Percentiles rank a stretch among this genome's conserved stretches.
Evolutionary conservation across 805 yeast genomes (phyloP).

Genomic region (Monosporozyma aerobia): DNA sequence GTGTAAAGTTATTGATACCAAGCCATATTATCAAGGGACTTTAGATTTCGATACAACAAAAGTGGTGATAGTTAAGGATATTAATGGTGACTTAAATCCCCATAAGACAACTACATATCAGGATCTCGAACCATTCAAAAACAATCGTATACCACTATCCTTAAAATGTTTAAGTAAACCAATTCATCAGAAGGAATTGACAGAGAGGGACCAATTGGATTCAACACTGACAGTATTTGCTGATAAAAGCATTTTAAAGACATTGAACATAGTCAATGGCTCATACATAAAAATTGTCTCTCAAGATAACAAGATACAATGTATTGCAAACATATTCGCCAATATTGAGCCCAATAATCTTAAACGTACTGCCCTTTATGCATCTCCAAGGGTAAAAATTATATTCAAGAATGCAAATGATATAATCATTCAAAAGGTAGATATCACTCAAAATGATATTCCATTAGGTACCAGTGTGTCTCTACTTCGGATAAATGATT

Average conservation of each 20-base stretch:
- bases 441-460: constrained; percentile 3
- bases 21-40: constrained; percentile 15
- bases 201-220: constrained; percentile 11
- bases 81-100: neutral
- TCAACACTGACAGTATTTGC: constrained; percentile 24
- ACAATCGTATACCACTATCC: neutral
- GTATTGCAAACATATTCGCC: constrained; percentile 16
- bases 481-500: constrained; percentile 21
- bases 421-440: constrained; percentile 7
- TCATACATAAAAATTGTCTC: constrained; percentile 9
- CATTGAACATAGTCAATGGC: constrained; percentile 20
- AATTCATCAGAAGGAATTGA: constrained; percentile 8
- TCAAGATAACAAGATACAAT: neutral
- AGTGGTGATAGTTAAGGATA: constrained; percentile 14
- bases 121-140: too few species aligned
- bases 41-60: constrained; percentile 15
- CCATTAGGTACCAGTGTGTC: constrained; percentile 19
- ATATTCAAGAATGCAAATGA: constrained; percentile 7
- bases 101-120: too few species aligned
- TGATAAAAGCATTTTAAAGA: constrained; percentile 8
- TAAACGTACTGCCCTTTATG: constrained; percentile 9
- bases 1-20: constrained; percentile 16
- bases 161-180: constrained; percentile 12
- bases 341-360: constrained; percentile 18
- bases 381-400: constrained; percentile 20